Evolutionary conservation across 2,329 filamentous ascomycete genomes (phyloP).

Genomic region (Clarireedia monteithiana): DNA sequence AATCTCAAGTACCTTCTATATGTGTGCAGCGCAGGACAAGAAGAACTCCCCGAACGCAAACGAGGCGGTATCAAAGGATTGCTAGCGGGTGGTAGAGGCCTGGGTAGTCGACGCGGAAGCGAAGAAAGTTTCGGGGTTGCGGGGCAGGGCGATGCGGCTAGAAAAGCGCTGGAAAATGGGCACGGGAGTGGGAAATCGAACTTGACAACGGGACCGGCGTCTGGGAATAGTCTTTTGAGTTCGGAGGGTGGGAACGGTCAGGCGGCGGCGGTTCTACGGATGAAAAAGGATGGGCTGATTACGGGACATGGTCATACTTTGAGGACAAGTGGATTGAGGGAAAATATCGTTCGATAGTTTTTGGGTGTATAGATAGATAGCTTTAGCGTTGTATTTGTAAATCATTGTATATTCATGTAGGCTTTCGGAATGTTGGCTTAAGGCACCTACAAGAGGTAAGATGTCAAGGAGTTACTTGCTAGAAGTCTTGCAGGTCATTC

Average conservation of each 20-base stretch:
- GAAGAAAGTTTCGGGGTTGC: constrained; percentile 21
- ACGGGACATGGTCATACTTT: constrained; percentile 21
- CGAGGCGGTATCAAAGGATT: constrained; percentile 53
- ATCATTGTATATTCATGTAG: not conserved
- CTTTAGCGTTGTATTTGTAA: no score
- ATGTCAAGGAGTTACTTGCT: no score
- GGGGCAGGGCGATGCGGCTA: constrained; percentile 18
- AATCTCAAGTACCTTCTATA: constrained; percentile 92
- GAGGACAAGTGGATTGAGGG: constrained; percentile 28
- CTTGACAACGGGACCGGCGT: not conserved
- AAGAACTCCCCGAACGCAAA: constrained; percentile 54
- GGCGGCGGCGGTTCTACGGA: not conserved
- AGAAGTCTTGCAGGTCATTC: no score
- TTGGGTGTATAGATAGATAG: not conserved
- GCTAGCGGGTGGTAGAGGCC: constrained; percentile 35
- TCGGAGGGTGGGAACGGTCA: constrained; percentile 14
- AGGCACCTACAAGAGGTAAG: no score
- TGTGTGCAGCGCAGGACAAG: constrained; percentile 72
- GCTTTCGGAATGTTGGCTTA: not conserved
- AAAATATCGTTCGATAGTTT: constrained; percentile 18
- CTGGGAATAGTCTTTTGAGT: not conserved
- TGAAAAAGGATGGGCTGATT: constrained; percentile 14
- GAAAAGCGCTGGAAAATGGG: constrained; percentile 22
- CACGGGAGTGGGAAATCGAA: not conserved
- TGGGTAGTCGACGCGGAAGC: constrained; percentile 24